phyloP scores from a whole-genome alignment of 495 filamentous ascomycete genomes.

The Tetracladium setigerum region DNA sequence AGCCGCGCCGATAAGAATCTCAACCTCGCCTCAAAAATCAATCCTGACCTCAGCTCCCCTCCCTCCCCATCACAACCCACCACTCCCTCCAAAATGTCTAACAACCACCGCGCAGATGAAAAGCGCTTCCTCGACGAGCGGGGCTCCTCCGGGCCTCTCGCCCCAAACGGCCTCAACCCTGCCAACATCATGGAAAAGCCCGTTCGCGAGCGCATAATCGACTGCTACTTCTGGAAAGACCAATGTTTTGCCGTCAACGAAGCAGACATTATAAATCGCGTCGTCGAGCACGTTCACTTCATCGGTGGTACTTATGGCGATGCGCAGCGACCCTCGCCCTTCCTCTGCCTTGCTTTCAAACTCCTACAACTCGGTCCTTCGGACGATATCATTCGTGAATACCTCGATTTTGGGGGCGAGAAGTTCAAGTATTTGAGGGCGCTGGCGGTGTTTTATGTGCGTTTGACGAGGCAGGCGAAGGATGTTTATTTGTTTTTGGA shows the following conservation, averaged over 20 bases:
- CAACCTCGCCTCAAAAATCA: not conserved
- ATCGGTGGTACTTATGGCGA: constrained; percentile 83
- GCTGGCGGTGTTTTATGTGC: constrained; percentile 83
- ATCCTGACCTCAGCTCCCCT: not conserved
- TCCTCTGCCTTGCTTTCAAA: constrained; percentile 93
- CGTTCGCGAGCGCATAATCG: constrained; percentile 87
- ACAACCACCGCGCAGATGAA: constrained; percentile 61
- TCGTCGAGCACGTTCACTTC: constrained; percentile 67
- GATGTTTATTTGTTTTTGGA: constrained; percentile 77
- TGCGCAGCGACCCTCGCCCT: constrained; percentile 78
- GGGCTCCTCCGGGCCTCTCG: constrained; percentile 41
- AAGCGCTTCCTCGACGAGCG: constrained; percentile 72
- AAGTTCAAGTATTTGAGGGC: constrained; percentile 87
- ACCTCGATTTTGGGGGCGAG: constrained; percentile 62
- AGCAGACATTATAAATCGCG: constrained; percentile 81
- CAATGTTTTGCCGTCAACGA: constrained; percentile 96
- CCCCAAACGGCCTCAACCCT: constrained; percentile 71
- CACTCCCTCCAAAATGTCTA: constrained; percentile 12
- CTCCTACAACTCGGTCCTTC: constrained; percentile 79
- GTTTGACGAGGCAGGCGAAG: constrained; percentile 77
- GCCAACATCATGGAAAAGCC: constrained; percentile 86
- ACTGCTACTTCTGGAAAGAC: constrained; percentile 97
- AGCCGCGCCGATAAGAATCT: not conserved
- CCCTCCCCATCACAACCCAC: not conserved
- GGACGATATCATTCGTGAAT: constrained; percentile 71